Percentiles rank a stretch among this genome's conserved stretches.
Evolutionary conservation across 495 filamentous ascomycete genomes (phyloP).

Genomic region (Gamarada debralockiae): DNA sequence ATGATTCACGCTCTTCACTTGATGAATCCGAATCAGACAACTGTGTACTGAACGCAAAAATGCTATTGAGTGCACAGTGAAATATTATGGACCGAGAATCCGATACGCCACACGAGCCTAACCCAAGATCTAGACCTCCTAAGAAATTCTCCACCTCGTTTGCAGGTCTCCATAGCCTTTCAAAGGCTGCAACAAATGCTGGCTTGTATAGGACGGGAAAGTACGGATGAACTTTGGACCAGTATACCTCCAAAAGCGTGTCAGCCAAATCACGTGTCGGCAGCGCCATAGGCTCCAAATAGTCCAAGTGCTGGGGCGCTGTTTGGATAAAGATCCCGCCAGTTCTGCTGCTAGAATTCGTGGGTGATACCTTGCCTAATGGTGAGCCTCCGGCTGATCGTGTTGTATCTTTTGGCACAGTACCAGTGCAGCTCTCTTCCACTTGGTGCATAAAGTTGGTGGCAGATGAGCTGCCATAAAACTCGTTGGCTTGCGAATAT

Average conservation of each 20-base stretch:
- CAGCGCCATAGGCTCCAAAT: constrained; percentile 28
- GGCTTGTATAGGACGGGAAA: constrained; percentile 45
- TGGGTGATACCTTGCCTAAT: not conserved
- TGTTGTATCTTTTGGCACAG: not conserved
- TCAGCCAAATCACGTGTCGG: constrained; percentile 42
- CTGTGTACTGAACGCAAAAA: constrained; percentile 42
- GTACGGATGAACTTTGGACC: constrained; percentile 36
- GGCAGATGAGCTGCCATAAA: constrained; percentile 40
- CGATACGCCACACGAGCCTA: constrained; percentile 32
- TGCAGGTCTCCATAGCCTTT: constrained; percentile 35
- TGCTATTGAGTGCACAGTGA: constrained; percentile 39
- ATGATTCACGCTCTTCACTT: constrained; percentile 30
- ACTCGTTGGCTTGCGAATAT: constrained; percentile 31
- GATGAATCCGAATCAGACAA: constrained; percentile 41
- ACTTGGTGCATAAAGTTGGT: constrained; percentile 40
- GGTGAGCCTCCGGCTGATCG: too few species aligned
- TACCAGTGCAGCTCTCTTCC: constrained; percentile 11
- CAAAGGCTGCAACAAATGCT: constrained; percentile 38
- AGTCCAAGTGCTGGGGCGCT: not conserved
- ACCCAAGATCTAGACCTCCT: constrained; percentile 35
- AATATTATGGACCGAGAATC: constrained; percentile 38
- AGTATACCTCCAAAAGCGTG: constrained; percentile 39
- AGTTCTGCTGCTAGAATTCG: too few species aligned
- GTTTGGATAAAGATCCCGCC: not conserved
- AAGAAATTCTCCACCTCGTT: constrained; percentile 22